phyloP scores from a whole-genome alignment of 2,329 filamentous ascomycete genomes.

The Dactylellina cionopaga region DNA sequence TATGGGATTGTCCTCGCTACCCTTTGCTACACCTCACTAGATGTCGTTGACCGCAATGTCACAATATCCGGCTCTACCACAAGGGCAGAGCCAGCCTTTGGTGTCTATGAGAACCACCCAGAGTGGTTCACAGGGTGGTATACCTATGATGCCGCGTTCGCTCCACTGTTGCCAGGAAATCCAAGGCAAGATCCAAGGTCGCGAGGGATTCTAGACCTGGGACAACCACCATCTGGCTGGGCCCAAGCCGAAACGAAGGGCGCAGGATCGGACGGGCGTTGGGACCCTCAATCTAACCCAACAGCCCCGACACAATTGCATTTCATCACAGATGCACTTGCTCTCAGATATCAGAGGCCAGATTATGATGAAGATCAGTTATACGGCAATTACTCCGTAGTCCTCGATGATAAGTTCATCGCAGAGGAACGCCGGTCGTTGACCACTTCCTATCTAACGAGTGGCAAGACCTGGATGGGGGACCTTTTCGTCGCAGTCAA shows the following conservation, averaged over 20 bases:
- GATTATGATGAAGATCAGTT: neutral
- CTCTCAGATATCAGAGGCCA: conserved; percentile 2
- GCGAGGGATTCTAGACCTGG: neutral
- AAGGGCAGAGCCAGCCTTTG: neutral
- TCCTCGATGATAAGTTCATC: neutral
- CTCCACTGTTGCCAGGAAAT: neutral
- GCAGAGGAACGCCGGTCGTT: neutral
- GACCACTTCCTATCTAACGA: neutral
- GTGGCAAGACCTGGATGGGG: conserved; percentile 7
- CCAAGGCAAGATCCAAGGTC: neutral
- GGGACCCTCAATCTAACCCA: neutral
- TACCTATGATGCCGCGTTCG: neutral
- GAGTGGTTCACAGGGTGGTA: too few species aligned
- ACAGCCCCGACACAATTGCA: neutral
- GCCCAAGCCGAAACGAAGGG: neutral
- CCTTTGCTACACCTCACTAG: conserved; percentile 12
- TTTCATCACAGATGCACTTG: neutral
- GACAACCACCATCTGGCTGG: neutral
- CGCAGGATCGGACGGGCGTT: neutral
- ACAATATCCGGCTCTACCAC: neutral
- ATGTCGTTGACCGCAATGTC: conserved; percentile 17
- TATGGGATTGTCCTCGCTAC: neutral
- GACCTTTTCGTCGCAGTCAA: conserved; percentile 13
- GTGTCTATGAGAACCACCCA: too few species aligned
- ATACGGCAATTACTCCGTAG: conserved; percentile 1